Evolutionary conservation across 345 rosid species (phyloP), one percentile per base, ranked within the genome.

Genomic region (Sisymbrium altissimum): DNA sequence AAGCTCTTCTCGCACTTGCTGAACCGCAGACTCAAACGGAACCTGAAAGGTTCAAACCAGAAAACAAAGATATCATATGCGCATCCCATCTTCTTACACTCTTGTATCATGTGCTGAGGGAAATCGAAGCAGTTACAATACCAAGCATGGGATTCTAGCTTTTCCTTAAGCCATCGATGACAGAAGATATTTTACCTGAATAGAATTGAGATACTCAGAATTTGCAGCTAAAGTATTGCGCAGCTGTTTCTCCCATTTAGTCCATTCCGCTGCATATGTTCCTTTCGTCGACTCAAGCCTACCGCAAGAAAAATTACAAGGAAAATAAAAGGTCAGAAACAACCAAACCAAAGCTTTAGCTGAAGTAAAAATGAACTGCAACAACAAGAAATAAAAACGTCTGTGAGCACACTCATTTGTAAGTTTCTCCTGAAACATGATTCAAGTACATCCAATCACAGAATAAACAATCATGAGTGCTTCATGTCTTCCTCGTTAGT

Each of bases 211-310:
- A 84, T 87, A 89, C 64, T 92, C 82, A 18, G 89, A 74, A 80
- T 85, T 68, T 78, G 68, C 78, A 29, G 40, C 33, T 52, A 95
- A 64, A 68, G 76, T 76, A 40, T 83, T 82, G 6, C 92, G 86
- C 73, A 92, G 74, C 53, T 78, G 79, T 74, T 85, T 86, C 84
- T 95, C 99, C 99, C 97, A 95, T 72, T 89, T 85, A 50, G 75
- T 72, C 97, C 97, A 95, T 72, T 88, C 93, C 65, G 78, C 81
- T 57, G 81, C 84, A 71, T 86, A 95, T 44, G 92, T 57, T 55
- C 96, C 97, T 76, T 92, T 88, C 27, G 84, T 78, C 18, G 98
- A 81, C 58, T 92, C 99, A 84, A 83, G 81, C 75, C 99, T 95
- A 76, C 48, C 10, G 7, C 49, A 65, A 54, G 68, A 33, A 67